Percentiles rank a stretch among this genome's conserved stretches.
Conservation (phyloP, 306 rosid species). For the Urtica urens region DNA sequence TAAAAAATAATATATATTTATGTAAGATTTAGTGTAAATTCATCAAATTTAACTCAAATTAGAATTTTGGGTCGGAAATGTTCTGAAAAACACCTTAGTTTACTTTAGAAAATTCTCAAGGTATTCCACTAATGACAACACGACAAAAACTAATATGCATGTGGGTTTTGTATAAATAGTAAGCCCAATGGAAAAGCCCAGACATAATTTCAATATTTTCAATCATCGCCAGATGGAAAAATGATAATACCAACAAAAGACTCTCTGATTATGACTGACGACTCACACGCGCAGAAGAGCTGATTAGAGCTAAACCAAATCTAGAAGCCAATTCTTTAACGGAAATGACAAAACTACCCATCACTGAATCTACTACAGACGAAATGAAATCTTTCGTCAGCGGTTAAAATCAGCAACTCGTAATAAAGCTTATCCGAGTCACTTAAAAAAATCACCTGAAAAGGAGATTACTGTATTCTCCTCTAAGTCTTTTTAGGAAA, state of each 20-base stretch:
- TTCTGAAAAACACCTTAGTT: no score
- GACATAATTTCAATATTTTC: no score
- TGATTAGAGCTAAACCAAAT: background rate
- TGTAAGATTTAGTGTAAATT: no score
- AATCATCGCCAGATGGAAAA: background rate
- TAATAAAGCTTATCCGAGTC: background rate
- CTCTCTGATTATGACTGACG: background rate
- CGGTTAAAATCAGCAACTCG: background rate
- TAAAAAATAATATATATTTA: no score
- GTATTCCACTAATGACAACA: no score
- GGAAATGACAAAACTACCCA: constrained; percentile 7
- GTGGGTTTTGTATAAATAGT: no score
- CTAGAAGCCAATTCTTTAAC: background rate
- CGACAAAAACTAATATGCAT: no score
- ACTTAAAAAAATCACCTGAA: constrained; percentile 4
- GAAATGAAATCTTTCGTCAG: background rate
- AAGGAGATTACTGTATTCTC: background rate
- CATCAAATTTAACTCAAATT: no score
- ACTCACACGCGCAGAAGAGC: background rate
- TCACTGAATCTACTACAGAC: background rate
- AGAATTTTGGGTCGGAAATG: no score
- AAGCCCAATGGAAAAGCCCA: no score
- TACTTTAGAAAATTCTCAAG: no score
- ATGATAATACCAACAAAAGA: constrained; percentile 12
- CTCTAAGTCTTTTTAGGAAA: background rate